A percentile compares a stretch with the other conserved stretches of the same genome.
Conservation (phyloP, 1,284 basidiomycete genomes). For the Thecaphora frezii region DNA sequence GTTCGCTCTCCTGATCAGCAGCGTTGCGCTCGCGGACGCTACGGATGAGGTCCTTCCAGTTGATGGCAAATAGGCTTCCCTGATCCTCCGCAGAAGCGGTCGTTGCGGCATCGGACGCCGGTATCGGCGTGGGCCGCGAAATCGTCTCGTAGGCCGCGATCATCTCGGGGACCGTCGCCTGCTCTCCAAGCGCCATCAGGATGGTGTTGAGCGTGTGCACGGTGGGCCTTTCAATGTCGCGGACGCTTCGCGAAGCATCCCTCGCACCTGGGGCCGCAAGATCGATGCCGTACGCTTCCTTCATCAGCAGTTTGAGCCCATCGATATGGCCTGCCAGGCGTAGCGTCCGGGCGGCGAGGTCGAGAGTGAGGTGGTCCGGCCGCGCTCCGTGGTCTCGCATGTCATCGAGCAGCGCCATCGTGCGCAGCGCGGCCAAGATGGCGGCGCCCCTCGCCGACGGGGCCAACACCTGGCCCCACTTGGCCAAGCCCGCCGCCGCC, state of each 20-base stretch:
- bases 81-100: neutral
- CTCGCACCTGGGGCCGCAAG: conserved; percentile 20
- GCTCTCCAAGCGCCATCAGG: conserved; percentile 56
- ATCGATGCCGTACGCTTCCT: conserved; percentile 49
- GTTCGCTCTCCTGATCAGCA: neutral
- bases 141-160: conserved; percentile 51
- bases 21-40: conserved; percentile 21
- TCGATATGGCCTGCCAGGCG: conserved; percentile 49
- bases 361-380: conserved; percentile 40
- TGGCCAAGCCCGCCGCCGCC: conserved; percentile 19
- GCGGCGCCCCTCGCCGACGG: conserved; percentile 30
- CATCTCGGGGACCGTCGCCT: conserved; percentile 51
- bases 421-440: conserved; percentile 34
- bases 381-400: conserved; percentile 38
- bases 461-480: conserved; percentile 25
- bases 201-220: conserved; percentile 54
- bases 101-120: neutral
- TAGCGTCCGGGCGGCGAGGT: conserved; percentile 44
- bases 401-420: conserved; percentile 38
- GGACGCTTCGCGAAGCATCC: neutral
- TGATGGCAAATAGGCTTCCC: conserved; percentile 28
- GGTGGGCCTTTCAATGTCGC: conserved; percentile 15
- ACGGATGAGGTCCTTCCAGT: conserved; percentile 26
- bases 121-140: conserved; percentile 30
- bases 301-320: conserved; percentile 38